Evolutionary conservation across 192 early-diverging fungal genomes (phyloP), one percentile per base, ranked within the genome.

Genomic region (Backusella circina): DNA sequence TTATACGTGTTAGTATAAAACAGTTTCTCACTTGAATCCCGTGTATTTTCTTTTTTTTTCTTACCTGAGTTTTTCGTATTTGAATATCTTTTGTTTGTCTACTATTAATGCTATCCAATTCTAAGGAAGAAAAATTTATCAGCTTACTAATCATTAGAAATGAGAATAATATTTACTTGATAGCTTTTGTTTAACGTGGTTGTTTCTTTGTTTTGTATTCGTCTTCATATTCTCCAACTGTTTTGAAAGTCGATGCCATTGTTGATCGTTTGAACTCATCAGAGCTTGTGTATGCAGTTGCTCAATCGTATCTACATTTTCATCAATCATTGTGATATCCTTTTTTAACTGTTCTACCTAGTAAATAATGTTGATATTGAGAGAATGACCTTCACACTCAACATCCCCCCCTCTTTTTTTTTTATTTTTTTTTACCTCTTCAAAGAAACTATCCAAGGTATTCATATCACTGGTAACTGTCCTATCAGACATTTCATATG

Each of bases 1-100:
- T 88, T 90, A 54, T 96, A 92, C 70, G 91, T 76, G 72, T 93
- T 90, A 89, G 94, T 85, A 51, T 92, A 83, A 51, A 89, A 87
- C 13, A 0, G 1, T 74, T 15, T 18, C 30, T n/a, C 51, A 44
- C 23, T 39, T 39, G 2, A 23, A 35, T 39, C 38, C 13, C 38
- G 12, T 39, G n/a, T n/a, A n/a, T n/a, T n/a, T n/a, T n/a, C n/a
- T 39, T 39, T 9, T 39, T 1, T 39, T 39, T 39, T 39, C 13
- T 12, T 36, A 73, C 47, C 31, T 70, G 66, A 12, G 65, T 30
- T 73, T 47, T 33, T 30, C 65, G 67, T 67, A 84, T 84, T 74
- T 96, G 92, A 1, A 92, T 85, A 28, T 85, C 79, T 74, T 93
- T 92, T 77, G 69, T 36, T 38, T 15, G 70, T 26, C 15, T 57